Base-by-base conservation (phyloP, 371 early-diverging fungal genomes). In the Circinella umbellata region DNA sequence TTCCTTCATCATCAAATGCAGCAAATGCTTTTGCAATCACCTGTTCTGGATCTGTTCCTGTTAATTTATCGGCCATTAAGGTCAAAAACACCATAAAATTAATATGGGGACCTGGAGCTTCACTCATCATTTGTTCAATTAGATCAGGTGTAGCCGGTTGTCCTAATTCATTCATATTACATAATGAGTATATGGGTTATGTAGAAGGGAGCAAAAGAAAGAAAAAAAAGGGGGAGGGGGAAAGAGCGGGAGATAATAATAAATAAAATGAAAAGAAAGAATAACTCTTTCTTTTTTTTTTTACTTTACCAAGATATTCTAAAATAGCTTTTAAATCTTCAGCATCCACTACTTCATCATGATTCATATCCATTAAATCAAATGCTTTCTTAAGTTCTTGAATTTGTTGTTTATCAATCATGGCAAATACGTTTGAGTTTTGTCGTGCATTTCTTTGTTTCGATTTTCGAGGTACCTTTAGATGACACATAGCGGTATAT, bases 351-450 rank as follows among this genome's bases (percentile, higher is more conserved):
- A 93, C 88, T 7, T 93, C 95, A 76, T 97, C 97, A 5, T 89
- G 86, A 73, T 97, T 94, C 70, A 91, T 92, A 72, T 98, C 99
- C 76, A 98, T 91, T 69, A 97, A 89, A 39, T 93, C 92, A 79
- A 99, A 99, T 37, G 96, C 96, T 75, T 98, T 97, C 77, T 95
- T 95, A 78, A 98, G 94, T 75, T 96, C 95, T 67, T 89, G 92
- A 60, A 99, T 96, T 80, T 99, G 98, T 66, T 93, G 91, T 69
- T 98, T 95, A 76, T 98, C 98, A 81, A 99, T 97, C 90, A 98
- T 97, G 57, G 96, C 95, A 84, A 99, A 99, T 35, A 99, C 98
- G 80, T 99, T 99, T 34, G 98, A 97, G 87, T 95, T 98, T 76
- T 99, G 97, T 65, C 99, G 92, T 66, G 89, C 91, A 64, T 94